A percentile compares a stretch with the other conserved stretches of the same genome.
These are phyloP conservation scores for Bipolaris oryzae DNA, from an alignment of 2,329 filamentous ascomycete genomes.

Conservation along the genomic window DNA sequence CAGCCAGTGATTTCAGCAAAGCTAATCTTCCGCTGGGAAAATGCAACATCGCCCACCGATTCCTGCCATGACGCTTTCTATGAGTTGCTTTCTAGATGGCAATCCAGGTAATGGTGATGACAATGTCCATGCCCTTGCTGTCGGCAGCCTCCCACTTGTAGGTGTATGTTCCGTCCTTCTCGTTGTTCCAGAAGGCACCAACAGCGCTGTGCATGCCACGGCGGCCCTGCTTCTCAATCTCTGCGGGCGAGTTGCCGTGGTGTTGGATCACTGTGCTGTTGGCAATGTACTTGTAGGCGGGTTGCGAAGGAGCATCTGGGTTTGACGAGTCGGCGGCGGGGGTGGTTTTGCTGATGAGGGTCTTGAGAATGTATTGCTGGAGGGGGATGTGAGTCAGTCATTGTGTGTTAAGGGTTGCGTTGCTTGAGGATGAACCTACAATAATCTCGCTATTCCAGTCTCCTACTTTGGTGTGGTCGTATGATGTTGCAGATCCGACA, in stretches of 20 bases:
- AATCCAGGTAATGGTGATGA: slow-evolving; percentile 72
- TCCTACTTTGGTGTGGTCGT: slow-evolving; percentile 84
- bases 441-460: slow-evolving; percentile 94
- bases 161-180: slow-evolving; percentile 88
- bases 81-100: slow-evolving; percentile 44
- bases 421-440: slow-evolving; percentile 59
- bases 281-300: slow-evolving; percentile 89
- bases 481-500: slow-evolving; percentile 74
- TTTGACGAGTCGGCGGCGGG: slow-evolving; percentile 54
- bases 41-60: not conserved
- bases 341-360: slow-evolving; percentile 76
- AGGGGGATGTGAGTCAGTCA: slow-evolving; percentile 30
- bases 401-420: not conserved
- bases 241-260: slow-evolving; percentile 53
- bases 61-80: not conserved
- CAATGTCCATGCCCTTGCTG: slow-evolving; percentile 59
- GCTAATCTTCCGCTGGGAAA: not conserved
- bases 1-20: not conserved
- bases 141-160: slow-evolving; percentile 75
- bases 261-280: slow-evolving; percentile 99
- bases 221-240: slow-evolving; percentile 71
- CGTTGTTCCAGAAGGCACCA: slow-evolving; percentile 88
- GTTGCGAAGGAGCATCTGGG: slow-evolving; percentile 51
- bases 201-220: slow-evolving; percentile 89
- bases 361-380: slow-evolving; percentile 76